Evolutionary conservation across 257 asterid species (phyloP).

Genomic region (Capsicum rhomboideum): DNA sequence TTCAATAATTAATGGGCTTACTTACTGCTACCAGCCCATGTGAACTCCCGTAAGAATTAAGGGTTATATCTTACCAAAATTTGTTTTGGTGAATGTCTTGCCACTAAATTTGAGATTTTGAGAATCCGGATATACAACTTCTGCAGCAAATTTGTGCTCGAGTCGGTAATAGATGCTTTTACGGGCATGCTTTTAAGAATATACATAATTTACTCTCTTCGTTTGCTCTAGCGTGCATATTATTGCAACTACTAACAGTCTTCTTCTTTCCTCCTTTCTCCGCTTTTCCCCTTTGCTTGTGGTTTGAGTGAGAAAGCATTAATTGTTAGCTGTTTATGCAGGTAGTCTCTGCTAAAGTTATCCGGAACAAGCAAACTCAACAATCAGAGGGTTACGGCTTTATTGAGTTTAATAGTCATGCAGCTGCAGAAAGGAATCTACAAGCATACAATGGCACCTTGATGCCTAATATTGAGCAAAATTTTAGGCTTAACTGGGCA

Average conservation of each 20-base stretch:
- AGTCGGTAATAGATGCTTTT: not conserved
- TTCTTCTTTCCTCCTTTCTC: not conserved
- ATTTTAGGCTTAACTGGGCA: constrained; percentile 75
- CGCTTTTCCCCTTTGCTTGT: not conserved
- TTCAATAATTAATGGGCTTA: not conserved
- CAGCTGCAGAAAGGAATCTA: constrained; percentile 52
- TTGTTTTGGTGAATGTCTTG: not conserved
- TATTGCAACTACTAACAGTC: not conserved
- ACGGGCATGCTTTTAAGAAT: not conserved
- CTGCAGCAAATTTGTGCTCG: not conserved
- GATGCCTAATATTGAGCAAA: constrained; percentile 64
- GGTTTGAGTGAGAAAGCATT: not conserved
- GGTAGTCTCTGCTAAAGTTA: constrained; percentile 63
- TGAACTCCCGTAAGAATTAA: not conserved
- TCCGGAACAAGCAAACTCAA: constrained; percentile 59
- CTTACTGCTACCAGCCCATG: not conserved
- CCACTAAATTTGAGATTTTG: not conserved
- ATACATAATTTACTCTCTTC: not conserved
- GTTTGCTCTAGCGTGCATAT: not conserved
- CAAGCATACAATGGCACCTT: constrained; percentile 55
- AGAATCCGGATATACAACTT: not conserved
- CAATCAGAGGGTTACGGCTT: constrained; percentile 86
- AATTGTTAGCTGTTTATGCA: not conserved
- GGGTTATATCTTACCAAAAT: not conserved
- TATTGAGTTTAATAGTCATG: constrained; percentile 57